Base-by-base conservation (phyloP, 1,284 basidiomycete species). In the Sanghuangporus sanghuang region DNA sequence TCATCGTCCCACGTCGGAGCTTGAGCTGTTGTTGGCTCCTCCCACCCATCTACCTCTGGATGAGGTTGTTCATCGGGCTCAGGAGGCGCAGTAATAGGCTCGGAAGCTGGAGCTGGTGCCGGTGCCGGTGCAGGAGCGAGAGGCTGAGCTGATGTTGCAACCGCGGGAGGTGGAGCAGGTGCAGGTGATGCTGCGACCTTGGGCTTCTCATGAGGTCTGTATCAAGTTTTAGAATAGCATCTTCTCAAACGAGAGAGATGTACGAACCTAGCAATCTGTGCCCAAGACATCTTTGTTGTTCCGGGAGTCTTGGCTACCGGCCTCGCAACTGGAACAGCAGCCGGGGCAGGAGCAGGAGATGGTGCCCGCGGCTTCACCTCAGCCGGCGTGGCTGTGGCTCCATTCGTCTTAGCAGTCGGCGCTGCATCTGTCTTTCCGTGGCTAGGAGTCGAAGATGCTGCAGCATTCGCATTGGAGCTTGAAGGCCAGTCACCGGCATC, bases 1-100 rank as follows among this genome's bases (percentile, higher is more conserved):
- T 91, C 89, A 56, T 90, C 87, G 59, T 92, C 90, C 88, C 89
- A 91, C 42, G 83, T 79, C 3, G 87, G 88, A 7, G 82, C 76
- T 69, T 90, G 82, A 12, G 81, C 83, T 0, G 90, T 92, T 1
- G 85, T 89, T 2, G 89, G 89, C 65, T 90, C 89, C 73, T 91
- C 89, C 86, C 87, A 86, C 35, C 81, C 78, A 54, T 74, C 71
- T 52, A 78, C 72, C 23, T 7, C 70, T 59, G 62, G 69, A 44
- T 67, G 66, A 42, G 66, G 39, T 49, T 57, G 55, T 44, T 62
- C 59, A 9, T 58, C 53, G n/a, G 71, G 64, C 54, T 72, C 73
- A 39, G 74, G 64, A 36, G 72, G 70, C 50, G 78, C 73, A 52
- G 71, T 64, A 50, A 72, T 66, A 7, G 74, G 71, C 58, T 68